Percentiles rank a stretch among this genome's conserved stretches.
Conservation (phyloP, 2,329 filamentous ascomycete genomes). For the Tetracladium maxilliforme region DNA sequence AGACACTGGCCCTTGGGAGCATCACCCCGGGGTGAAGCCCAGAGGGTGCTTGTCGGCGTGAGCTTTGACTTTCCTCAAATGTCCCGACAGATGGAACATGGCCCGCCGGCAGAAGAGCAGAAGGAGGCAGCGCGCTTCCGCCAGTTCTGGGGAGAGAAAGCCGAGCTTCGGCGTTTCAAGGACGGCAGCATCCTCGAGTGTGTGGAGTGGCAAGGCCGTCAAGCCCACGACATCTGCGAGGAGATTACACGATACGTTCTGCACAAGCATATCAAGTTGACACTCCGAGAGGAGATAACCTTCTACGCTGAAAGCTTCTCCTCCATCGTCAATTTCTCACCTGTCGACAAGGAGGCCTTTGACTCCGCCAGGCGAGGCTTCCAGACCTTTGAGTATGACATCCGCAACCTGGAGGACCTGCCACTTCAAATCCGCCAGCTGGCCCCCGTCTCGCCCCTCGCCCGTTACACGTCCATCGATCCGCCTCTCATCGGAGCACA, state of each 20-base stretch:
- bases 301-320: slow-evolving; percentile 30
- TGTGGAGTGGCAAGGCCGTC: slow-evolving; percentile 63
- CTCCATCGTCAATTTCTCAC: no score
- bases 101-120: slow-evolving; percentile 74
- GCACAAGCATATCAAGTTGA: slow-evolving; percentile 49
- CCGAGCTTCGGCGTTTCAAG: slow-evolving; percentile 86
- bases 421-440: slow-evolving; percentile 79
- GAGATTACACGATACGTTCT: slow-evolving; percentile 68
- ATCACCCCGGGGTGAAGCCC: no score
- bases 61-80: slow-evolving; percentile 60
- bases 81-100: slow-evolving; percentile 69
- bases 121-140: slow-evolving; percentile 70
- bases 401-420: slow-evolving; percentile 66
- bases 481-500: slow-evolving; percentile 28
- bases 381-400: slow-evolving; percentile 56
- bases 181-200: slow-evolving; percentile 91
- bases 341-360: slow-evolving; percentile 43
- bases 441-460: slow-evolving; percentile 52
- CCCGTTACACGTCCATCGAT: slow-evolving; percentile 58
- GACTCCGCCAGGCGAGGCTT: slow-evolving; percentile 57
- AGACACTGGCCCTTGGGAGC: no score
- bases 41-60: no score
- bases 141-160: slow-evolving; percentile 87
- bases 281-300: slow-evolving; percentile 20
- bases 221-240: slow-evolving; percentile 50